Conservation (phyloP, 2,329 filamentous ascomycete species). For the Piedraia hortae region DNA sequence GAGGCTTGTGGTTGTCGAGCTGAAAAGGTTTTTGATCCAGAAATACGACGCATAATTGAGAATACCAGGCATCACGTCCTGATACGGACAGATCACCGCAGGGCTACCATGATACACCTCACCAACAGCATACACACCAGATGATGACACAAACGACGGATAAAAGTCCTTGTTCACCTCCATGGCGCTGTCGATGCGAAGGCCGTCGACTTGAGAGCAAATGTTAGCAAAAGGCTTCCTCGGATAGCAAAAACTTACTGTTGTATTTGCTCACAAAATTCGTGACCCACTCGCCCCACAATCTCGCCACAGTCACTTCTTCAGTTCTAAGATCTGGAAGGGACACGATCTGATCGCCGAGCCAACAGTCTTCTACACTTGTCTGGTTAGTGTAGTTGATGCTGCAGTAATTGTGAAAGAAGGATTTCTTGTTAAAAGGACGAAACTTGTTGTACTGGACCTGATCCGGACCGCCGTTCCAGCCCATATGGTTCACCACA, state of each 20-base stretch:
- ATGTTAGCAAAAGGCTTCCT: neutral
- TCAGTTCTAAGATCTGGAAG: slow-evolving; percentile 36
- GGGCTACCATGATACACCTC: slow-evolving; percentile 18
- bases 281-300: slow-evolving; percentile 31
- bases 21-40: slow-evolving; percentile 9
- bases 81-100: slow-evolving; percentile 15
- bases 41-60: slow-evolving; percentile 19
- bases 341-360: slow-evolving; percentile 24
- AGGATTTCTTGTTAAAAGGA: slow-evolving; percentile 27
- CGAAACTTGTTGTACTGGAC: slow-evolving; percentile 27
- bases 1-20: slow-evolving; percentile 13
- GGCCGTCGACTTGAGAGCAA: slow-evolving; percentile 18
- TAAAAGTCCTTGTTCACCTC: slow-evolving; percentile 20
- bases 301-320: slow-evolving; percentile 18
- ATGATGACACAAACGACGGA: slow-evolving; percentile 5
- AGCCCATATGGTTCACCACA: slow-evolving; percentile 28
- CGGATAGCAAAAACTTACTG: slow-evolving; percentile 6
- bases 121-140: slow-evolving; percentile 19
- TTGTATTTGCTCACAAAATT: slow-evolving; percentile 30
- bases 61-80: slow-evolving; percentile 18
- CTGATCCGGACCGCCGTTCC: slow-evolving; percentile 17
- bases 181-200: slow-evolving; percentile 24
- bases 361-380: slow-evolving; percentile 21
- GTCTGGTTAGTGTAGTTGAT: slow-evolving; percentile 23
- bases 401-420: slow-evolving; percentile 32